These are phyloP conservation scores for Nyctanthes arbortristis DNA, from an alignment of 257 asterid genomes.

Conservation along the genomic window DNA sequence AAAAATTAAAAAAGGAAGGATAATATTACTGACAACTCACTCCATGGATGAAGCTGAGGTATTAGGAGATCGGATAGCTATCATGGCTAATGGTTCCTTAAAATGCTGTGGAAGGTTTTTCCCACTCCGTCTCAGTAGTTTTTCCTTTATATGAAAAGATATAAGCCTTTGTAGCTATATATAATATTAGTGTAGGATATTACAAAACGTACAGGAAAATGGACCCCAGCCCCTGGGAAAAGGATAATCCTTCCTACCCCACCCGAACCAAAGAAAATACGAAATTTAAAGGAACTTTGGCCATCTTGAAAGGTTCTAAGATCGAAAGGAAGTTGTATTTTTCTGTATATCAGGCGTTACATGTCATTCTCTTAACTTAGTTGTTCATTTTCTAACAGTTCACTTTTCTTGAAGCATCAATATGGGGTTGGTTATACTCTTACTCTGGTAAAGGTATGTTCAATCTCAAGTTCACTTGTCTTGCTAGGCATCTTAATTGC, in stretches of 20 bases:
- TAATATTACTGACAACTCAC: conserved; percentile 86
- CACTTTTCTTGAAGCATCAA: conserved; percentile 94
- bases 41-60: conserved; percentile 99
- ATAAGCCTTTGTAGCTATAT: not conserved
- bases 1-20: conserved; percentile 83
- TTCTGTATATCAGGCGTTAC: not conserved
- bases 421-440: conserved; percentile 99
- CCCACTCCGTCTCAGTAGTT: not conserved
- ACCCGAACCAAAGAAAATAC: not conserved
- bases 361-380: conserved; percentile 20
- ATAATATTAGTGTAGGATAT: conserved; percentile 1
- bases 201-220: not conserved
- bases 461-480: conserved; percentile 26
- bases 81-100: conserved; percentile 95
- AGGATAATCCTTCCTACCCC: not conserved
- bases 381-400: conserved; percentile 51
- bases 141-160: not conserved
- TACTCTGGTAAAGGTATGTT: conserved; percentile 84
- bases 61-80: conserved; percentile 97
- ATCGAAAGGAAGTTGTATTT: not conserved
- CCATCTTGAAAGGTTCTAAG: not conserved
- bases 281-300: not conserved
- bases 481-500: conserved; percentile 16
- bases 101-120: conserved; percentile 95
- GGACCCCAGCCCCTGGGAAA: not conserved